Evolutionary conservation across 176 grass and related monocot genomes (phyloP).

Genomic region (Bolboschoenus planiculmis): DNA sequence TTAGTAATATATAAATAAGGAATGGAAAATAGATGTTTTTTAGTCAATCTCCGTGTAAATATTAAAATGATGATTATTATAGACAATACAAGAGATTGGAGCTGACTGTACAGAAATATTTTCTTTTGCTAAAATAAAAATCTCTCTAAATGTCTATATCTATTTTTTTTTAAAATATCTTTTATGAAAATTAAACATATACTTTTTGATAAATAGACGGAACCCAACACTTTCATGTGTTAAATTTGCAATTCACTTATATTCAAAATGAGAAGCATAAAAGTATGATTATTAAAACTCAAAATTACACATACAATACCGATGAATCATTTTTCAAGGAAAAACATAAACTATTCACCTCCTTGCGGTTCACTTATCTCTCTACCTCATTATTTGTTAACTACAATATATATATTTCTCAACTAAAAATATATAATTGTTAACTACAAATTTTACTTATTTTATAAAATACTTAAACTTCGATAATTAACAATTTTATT

Average conservation of each 20-base stretch:
- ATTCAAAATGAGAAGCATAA: not conserved
- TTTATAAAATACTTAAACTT: no score
- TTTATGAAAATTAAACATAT: not conserved
- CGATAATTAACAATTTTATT: no score
- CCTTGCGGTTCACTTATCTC: no score
- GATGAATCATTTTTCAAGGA: not conserved
- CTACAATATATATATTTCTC: no score
- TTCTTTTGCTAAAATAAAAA: not conserved
- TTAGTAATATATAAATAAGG: not conserved
- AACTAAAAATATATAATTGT: no score
- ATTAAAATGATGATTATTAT: not conserved
- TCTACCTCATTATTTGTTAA: no score
- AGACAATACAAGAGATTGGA: not conserved
- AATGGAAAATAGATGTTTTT: not conserved
- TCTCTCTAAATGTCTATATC: not conserved
- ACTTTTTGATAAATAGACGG: not conserved
- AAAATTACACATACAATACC: not conserved
- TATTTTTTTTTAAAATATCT: not conserved
- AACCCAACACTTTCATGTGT: not conserved
- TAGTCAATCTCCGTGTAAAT: not conserved
- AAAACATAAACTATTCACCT: no score
- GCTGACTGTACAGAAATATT: not conserved
- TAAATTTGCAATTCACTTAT: not conserved
- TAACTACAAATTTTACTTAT: no score
- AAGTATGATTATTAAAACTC: not conserved